Conservation (phyloP, 2,329 filamentous ascomycete genomes). For the Ophiocordyceps sinensis region DNA sequence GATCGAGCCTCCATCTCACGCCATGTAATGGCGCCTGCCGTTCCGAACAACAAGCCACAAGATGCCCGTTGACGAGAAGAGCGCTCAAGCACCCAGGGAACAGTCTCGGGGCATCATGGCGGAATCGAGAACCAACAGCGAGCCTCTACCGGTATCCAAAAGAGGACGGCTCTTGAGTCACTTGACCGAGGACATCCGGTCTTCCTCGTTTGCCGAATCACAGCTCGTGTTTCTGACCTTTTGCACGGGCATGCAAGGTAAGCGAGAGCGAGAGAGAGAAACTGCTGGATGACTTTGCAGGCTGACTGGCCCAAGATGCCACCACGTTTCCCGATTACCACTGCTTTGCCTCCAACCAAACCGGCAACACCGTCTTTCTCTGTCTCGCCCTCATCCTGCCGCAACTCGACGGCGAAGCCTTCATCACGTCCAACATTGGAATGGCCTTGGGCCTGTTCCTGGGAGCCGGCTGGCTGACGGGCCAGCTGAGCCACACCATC, state of each 20-base stretch:
- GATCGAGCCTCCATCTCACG: too few species aligned
- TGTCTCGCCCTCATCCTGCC: slow-evolving; percentile 35
- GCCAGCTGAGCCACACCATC: slow-evolving; percentile 39
- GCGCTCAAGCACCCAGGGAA: background rate
- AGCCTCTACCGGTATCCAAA: background rate
- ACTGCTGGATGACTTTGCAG: background rate
- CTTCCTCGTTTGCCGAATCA: slow-evolving; percentile 26
- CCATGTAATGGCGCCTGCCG: background rate
- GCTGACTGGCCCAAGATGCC: slow-evolving; percentile 26
- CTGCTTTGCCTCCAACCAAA: slow-evolving; percentile 51
- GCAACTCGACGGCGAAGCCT: slow-evolving; percentile 29
- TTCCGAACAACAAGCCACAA: background rate
- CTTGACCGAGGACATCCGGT: slow-evolving; percentile 17
- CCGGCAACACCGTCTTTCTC: slow-evolving; percentile 49
- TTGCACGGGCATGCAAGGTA: slow-evolving; percentile 35
- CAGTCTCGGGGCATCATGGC: background rate
- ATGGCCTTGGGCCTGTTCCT: slow-evolving; percentile 41
- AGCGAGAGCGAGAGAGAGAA: slow-evolving; percentile 4
- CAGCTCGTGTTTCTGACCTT: slow-evolving; percentile 33
- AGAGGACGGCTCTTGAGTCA: slow-evolving; percentile 3
- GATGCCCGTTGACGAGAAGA: background rate
- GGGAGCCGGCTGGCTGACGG: slow-evolving; percentile 36
- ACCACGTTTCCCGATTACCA: slow-evolving; percentile 46
- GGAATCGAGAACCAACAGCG: background rate
- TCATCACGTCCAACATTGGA: slow-evolving; percentile 38